Conservation (phyloP, 768 basidiomycete species). For the Panellus pusillus region DNA sequence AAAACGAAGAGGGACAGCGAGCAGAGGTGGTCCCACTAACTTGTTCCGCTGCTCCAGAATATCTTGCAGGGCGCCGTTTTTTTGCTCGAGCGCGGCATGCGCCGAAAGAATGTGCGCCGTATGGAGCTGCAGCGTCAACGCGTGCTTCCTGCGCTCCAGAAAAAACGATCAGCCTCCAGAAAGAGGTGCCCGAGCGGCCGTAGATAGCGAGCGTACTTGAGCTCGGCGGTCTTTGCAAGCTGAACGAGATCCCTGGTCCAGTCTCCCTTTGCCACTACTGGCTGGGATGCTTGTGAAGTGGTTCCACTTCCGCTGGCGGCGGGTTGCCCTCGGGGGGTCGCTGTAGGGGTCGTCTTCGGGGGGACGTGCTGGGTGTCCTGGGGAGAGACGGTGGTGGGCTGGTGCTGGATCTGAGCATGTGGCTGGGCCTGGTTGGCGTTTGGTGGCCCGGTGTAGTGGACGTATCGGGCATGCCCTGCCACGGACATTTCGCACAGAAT, state of each 20-base stretch:
- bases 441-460: conserved; percentile 37
- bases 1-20: conserved; percentile 23
- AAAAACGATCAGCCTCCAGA: neutral
- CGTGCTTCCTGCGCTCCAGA: conserved; percentile 48
- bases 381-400: conserved; percentile 26
- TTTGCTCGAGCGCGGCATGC: conserved; percentile 76
- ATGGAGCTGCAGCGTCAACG: conserved; percentile 78
- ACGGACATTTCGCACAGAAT: too few relatives aligned
- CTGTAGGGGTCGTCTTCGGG: conserved; percentile 17
- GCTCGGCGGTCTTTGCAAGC: conserved; percentile 82
- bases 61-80: conserved; percentile 77
- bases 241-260: conserved; percentile 88
- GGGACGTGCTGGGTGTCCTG: conserved; percentile 24
- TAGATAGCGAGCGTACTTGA: conserved; percentile 61
- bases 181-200: neutral
- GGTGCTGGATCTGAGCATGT: conserved; percentile 3
- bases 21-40: conserved; percentile 33
- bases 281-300: conserved; percentile 4
- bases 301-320: neutral
- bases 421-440: conserved; percentile 10
- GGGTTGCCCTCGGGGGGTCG: neutral
- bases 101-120: conserved; percentile 87
- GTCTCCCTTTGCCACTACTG: conserved; percentile 69
- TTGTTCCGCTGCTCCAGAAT: conserved; percentile 83
- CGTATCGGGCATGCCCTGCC: conserved; percentile 29